Evolutionary conservation across 495 filamentous ascomycete genomes (phyloP), one percentile per base, ranked within the genome.

Genomic region (Cercophora newfieldiana): DNA sequence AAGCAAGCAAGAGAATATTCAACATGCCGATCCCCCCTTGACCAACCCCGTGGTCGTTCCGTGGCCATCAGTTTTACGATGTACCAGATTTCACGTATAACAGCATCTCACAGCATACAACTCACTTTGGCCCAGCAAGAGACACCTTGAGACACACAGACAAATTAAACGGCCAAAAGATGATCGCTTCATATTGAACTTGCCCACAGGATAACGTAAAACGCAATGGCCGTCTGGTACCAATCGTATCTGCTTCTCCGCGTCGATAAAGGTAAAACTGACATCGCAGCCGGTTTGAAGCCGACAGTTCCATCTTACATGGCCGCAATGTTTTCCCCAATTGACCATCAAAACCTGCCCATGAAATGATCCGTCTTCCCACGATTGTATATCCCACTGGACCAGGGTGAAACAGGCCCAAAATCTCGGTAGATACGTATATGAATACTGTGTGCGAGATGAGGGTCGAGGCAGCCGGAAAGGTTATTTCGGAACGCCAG

Each of bases 231-330:
- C 37, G 18, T 44, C 37, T 44, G 37, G 37, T 22, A 22, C 50
- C 22, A 53, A 58, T 58, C 55, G 25, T 58, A 58, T 58, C 26
- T 58, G 55, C 33, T 58, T 33, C 24, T 33, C 19, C 55, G 22
- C 29, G 14, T 58, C 29, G 55, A 29, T 25, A 67, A 19, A 18
- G 55, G n/a, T 7, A 28, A 18, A 22, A 55, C 10, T 55, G 21
- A 8, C 55, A 3, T 58, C 16, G 4, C 30, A 18, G 4, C n/a
- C 19, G 29, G 33, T 26, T 31, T 25, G 28, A 14, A 26, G 22
- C 29, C 22, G 51, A 53, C 29, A 26, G 1, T 22, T 59, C 21
- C 59, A 37, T 51, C 59, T 67, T 58, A 58, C 55, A 58, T 21
- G 51, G 22, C 26, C 14, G 10, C 51, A 8, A 26, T 55, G 22